Evolutionary conservation across 2,329 filamentous ascomycete genomes (phyloP).

Genomic region (Albifimbria verrucaria): DNA sequence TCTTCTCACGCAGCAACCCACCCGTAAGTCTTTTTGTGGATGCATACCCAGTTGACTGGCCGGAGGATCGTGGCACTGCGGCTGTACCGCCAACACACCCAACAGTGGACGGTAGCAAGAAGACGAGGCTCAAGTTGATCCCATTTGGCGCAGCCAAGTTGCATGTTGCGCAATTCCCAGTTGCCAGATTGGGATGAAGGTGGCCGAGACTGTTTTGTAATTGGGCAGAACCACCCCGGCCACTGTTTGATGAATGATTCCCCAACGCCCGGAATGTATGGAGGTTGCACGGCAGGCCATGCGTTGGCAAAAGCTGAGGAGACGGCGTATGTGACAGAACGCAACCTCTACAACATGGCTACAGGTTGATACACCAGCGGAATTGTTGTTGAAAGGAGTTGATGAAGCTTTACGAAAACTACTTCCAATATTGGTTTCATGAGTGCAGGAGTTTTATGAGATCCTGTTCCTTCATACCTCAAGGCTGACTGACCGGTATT

Average conservation of each 20-base stretch:
- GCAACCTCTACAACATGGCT: too few relatives aligned
- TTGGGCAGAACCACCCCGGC: neutral
- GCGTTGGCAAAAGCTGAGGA: too few relatives aligned
- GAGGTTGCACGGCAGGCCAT: too few relatives aligned
- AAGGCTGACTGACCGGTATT: too few relatives aligned
- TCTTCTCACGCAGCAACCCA: constrained; percentile 16
- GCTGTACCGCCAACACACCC: constrained; percentile 27
- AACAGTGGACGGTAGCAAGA: constrained; percentile 23
- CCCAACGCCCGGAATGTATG: neutral
- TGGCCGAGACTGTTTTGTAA: neutral
- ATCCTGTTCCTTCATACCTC: too few relatives aligned
- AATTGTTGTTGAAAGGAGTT: too few relatives aligned
- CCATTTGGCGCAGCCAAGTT: constrained; percentile 40
- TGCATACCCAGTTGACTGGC: constrained; percentile 28
- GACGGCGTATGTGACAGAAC: too few relatives aligned
- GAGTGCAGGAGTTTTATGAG: too few relatives aligned
- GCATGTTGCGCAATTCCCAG: constrained; percentile 39
- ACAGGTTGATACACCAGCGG: too few relatives aligned
- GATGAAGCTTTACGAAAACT: too few relatives aligned
- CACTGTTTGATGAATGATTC: neutral
- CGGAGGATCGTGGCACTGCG: constrained; percentile 19
- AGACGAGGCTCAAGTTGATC: constrained; percentile 27
- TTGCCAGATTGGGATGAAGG: constrained; percentile 4
- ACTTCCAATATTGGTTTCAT: too few relatives aligned
- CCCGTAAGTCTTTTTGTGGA: constrained; percentile 27